Evolutionary conservation across 179 eudicot genomes (phyloP).

Genomic region (Pouteria campechiana): DNA sequence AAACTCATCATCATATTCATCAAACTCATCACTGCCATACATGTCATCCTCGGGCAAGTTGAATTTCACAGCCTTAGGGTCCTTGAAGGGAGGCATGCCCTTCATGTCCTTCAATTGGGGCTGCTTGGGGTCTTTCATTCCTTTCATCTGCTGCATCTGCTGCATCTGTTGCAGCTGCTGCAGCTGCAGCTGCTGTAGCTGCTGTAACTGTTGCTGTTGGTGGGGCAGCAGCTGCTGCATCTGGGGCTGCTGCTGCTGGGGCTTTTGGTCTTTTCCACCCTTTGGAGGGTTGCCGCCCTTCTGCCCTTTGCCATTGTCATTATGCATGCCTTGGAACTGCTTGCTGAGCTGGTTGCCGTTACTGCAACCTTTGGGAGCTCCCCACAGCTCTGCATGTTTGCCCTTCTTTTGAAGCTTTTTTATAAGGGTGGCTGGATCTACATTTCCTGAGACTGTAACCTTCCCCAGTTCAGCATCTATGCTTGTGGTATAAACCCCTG

Average conservation of each 20-base stretch:
- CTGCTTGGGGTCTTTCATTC: constrained; percentile 34
- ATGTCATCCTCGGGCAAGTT: constrained; percentile 30
- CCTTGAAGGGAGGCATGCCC: constrained; percentile 16
- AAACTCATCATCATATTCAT: constrained; percentile 15
- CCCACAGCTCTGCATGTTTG: constrained; percentile 91
- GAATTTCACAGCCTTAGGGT: constrained; percentile 35
- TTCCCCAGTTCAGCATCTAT: constrained; percentile 89
- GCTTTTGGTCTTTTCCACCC: constrained; percentile 8
- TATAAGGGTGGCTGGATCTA: constrained; percentile 55
- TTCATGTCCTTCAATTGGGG: constrained; percentile 43
- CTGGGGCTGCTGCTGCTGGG: constrained; percentile 16
- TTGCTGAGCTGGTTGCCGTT: constrained; percentile 21
- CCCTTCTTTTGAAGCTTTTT: constrained; percentile 82
- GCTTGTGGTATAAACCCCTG: constrained; percentile 63
- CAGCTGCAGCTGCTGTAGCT: constrained; percentile 9
- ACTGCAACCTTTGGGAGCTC: constrained; percentile 33
- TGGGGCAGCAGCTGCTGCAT: constrained; percentile 3
- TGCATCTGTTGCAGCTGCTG: constrained; percentile 14
- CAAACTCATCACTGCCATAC: constrained; percentile 23
- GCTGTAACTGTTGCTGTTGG: constrained; percentile 2
- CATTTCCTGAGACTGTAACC: constrained; percentile 79
- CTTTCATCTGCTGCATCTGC: constrained; percentile 39
- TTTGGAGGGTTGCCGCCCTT: constrained; percentile 6
- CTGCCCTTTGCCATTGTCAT: constrained; percentile 31
- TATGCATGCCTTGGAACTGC: constrained; percentile 41